Evolutionary conservation across 176 grass and related monocot species (phyloP), one percentile per base, ranked within the genome.

Genomic region (Coix lacrymajobi): DNA sequence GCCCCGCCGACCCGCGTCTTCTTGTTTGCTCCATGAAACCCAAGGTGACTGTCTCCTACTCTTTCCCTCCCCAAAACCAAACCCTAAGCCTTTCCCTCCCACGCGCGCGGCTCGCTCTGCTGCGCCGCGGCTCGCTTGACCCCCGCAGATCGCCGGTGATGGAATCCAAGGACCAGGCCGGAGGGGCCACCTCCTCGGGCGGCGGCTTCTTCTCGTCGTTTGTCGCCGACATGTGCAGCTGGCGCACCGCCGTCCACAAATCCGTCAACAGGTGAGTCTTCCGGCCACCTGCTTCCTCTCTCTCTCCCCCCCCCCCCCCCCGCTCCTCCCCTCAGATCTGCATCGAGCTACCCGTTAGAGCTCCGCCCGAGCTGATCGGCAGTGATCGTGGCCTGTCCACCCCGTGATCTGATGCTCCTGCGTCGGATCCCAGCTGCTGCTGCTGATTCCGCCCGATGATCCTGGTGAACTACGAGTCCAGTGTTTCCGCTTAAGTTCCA

Each of bases 221-320:
- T 17, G 58, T 85, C 58, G 78, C 79, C 17, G 78, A 74, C 57
- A 57, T 98, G 67, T 86, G 79, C 73, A 94, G 69, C 83, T 96
- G 39, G 87, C 81, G 96, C 32, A 90, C 20, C 15, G 91, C 91
- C 80, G 79, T 99, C 48, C 91, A 92, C 57, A 99, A 96, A 72
- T 96, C 96, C 7, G 93, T 99, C 58, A 99, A 99, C 85, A 93
- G 96, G 96, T 99, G 75, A 82, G 68, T 76, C 76, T 62, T n/a
- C 36, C 54, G 56, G 29, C 45, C 71, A 15, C 51, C 39, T 6
- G 41, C 20, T 31, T 15, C 30, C 19, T 41, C 73, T 17, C 20
- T 38, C 16, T 11, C 12, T n/a, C n/a, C n/a, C n/a, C n/a, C n/a
- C n/a, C n/a, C n/a, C n/a, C n/a, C n/a, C n/a, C n/a, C 11, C n/a